These are phyloP conservation scores for Symbiodinium natans DNA, from an alignment of 73 alveolate genomes.

Conservation along the genomic window DNA sequence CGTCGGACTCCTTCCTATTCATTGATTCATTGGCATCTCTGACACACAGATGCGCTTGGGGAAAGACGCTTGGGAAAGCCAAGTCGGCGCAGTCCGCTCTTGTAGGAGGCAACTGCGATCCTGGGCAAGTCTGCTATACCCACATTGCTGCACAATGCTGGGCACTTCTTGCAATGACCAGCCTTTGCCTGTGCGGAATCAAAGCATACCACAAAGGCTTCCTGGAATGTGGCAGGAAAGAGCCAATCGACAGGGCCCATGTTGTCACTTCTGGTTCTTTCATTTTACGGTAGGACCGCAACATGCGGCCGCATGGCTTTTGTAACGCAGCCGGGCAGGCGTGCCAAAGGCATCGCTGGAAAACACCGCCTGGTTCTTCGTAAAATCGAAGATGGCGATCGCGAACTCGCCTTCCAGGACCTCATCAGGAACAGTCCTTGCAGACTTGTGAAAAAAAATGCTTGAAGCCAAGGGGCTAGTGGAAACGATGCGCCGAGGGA, in stretches of 20 bases:
- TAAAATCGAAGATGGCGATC: conserved; percentile 69
- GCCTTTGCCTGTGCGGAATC: background rate
- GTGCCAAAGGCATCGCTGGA: conserved; percentile 76
- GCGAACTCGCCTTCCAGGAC: conserved; percentile 81
- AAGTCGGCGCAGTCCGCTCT: conserved; percentile 73
- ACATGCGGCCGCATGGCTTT: too few relatives aligned
- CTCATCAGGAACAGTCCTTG: too few relatives aligned
- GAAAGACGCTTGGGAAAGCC: conserved; percentile 54
- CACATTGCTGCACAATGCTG: too few relatives aligned
- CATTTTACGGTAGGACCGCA: too few relatives aligned
- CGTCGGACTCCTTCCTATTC: too few relatives aligned
- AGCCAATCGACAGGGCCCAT: too few relatives aligned
- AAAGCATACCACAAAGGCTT: conserved; percentile 74
- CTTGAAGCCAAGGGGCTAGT: background rate
- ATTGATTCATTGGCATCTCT: too few relatives aligned
- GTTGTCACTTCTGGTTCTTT: too few relatives aligned
- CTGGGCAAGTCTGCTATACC: background rate
- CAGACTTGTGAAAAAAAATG: too few relatives aligned
- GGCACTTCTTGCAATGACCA: background rate
- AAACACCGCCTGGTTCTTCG: conserved; percentile 23
- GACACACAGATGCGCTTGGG: too few relatives aligned
- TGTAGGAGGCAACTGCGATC: conserved; percentile 77
- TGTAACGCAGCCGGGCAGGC: background rate
- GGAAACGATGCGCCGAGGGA: background rate
- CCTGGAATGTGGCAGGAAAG: too few relatives aligned